phyloP scores from a whole-genome alignment of 257 asterid genomes.

The Datura wrightii region DNA sequence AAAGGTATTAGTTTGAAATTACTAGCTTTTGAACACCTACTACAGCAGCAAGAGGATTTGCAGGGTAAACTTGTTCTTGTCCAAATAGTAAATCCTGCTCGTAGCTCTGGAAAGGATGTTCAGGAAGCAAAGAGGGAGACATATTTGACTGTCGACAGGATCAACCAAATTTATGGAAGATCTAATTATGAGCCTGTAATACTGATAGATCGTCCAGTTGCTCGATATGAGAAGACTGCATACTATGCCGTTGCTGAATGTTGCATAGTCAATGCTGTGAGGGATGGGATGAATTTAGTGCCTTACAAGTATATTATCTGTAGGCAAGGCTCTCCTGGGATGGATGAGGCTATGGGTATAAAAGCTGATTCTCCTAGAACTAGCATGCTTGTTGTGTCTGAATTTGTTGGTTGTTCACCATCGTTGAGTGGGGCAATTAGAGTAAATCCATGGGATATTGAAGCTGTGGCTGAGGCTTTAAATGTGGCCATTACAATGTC shows the following conservation, averaged over 20 bases:
- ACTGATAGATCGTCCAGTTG: conserved; percentile 76
- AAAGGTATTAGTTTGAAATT: conserved; percentile 89
- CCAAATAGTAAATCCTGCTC: conserved; percentile 92
- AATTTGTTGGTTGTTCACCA: conserved; percentile 95
- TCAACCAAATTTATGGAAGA: conserved; percentile 63
- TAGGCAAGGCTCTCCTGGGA: conserved; percentile 72
- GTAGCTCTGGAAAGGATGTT: conserved; percentile 91
- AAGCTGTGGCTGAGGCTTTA: conserved; percentile 87
- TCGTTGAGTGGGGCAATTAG: conserved; percentile 90
- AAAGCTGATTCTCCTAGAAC: conserved; percentile 58
- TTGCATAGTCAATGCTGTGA: conserved; percentile 92
- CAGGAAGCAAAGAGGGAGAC: conserved; percentile 83
- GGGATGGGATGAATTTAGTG: conserved; percentile 96
- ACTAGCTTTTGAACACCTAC: conserved; percentile 81
- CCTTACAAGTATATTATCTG: conserved; percentile 85
- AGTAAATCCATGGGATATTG: conserved; percentile 94
- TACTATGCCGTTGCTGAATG: conserved; percentile 92
- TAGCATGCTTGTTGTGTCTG: conserved; percentile 88
- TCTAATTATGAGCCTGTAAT: conserved; percentile 68
- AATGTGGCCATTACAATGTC: conserved; percentile 64
- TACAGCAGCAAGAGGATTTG: conserved; percentile 52
- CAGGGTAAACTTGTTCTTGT: conserved; percentile 72
- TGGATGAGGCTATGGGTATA: conserved; percentile 57
- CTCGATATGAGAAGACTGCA: conserved; percentile 85
- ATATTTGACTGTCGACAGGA: conserved; percentile 66